Evolutionary conservation across 163 green algal species (phyloP), one percentile per base, ranked within the genome.

Genomic region (Scenedesmus sp.): DNA sequence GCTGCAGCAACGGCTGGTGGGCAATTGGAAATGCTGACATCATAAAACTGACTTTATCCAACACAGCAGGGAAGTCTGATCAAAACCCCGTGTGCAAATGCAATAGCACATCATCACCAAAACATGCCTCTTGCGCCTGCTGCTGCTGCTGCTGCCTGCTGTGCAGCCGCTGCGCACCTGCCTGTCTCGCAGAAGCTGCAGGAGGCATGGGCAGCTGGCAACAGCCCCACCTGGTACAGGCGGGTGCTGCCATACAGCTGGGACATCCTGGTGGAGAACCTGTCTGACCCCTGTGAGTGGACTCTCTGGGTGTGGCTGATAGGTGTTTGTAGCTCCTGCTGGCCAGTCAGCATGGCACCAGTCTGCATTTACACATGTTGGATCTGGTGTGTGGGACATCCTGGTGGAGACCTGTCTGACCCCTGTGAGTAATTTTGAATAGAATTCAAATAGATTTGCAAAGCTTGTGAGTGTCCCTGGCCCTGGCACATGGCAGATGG

Each of bases 191-290:
- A 90, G 54, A 67, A 67, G 7, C 15, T 90, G 4, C 52, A 57
- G 73, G 86, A 46, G 16, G 86, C 67, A 1, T 90, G 67, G 84
- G 66, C 66, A 9, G 86, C 66, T 13, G 67, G 86, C 62, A 57
- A 67, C 59, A 8, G 23, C 5, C 83, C 84, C 10, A 82, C n/a
- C 13, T 91, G 87, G 87, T 91, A 86, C 87, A 57, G 87, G 12
- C 82, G 87, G 20, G 67, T 81, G 55, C 87, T 91, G 55, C 70
- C 55, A 0, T 91, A 86, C 87, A 86, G 70, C 18, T 91, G 73
- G 70, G 70, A 86, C 26, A 64, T 77, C 1, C 87, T 91, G 1
- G 73, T 91, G 23, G 87, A 91, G 87, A 91, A 91, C 87, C 34
- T 91, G 55, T 60, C 73, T 62, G 87, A 91, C 87, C 87, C 87